Evolutionary conservation across 2,329 filamentous ascomycete genomes (phyloP).

Genomic region (Colletotrichum eremochloae): DNA sequence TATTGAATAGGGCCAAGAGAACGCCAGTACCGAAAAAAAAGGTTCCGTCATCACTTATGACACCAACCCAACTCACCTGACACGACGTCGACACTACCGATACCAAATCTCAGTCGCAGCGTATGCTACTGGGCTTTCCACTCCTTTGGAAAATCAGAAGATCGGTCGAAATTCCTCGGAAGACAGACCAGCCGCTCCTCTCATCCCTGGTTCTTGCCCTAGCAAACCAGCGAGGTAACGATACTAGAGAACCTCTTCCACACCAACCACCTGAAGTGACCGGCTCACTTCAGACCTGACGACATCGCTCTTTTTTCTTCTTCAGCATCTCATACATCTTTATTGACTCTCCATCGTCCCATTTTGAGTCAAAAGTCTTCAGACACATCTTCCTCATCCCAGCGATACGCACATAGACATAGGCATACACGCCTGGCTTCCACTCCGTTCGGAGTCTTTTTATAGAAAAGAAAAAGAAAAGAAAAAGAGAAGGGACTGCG

Average conservation of each 20-base stretch:
- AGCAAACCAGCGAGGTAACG: slow-evolving; percentile 20
- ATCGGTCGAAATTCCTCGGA: slow-evolving; percentile 14
- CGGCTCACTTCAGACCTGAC: slow-evolving; percentile 17
- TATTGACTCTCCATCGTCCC: slow-evolving; percentile 24
- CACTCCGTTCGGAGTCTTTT: not conserved
- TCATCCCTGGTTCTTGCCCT: slow-evolving; percentile 9
- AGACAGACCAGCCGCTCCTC: slow-evolving; percentile 16
- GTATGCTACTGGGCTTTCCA: slow-evolving; percentile 15
- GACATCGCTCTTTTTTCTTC: slow-evolving; percentile 23
- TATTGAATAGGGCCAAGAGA: slow-evolving; percentile 36
- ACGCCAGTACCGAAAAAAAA: not conserved
- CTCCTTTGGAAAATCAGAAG: slow-evolving; percentile 19
- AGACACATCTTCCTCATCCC: slow-evolving; percentile 19
- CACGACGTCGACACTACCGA: slow-evolving; percentile 17
- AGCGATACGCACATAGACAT: slow-evolving; percentile 1
- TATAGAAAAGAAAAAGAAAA: not conserved
- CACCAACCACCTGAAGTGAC: slow-evolving; percentile 33
- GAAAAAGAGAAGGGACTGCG: slow-evolving; percentile 2
- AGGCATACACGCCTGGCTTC: not conserved
- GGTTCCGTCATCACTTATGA: slow-evolving; percentile 9
- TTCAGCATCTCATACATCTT: slow-evolving; percentile 11
- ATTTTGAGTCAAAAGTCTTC: slow-evolving; percentile 36
- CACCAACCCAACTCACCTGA: slow-evolving; percentile 10
- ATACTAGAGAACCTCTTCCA: slow-evolving; percentile 1
- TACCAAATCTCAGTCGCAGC: slow-evolving; percentile 15